Evolutionary conservation across 2,329 filamentous ascomycete genomes (phyloP).

Genomic region (Cryphonectria carpinicola): DNA sequence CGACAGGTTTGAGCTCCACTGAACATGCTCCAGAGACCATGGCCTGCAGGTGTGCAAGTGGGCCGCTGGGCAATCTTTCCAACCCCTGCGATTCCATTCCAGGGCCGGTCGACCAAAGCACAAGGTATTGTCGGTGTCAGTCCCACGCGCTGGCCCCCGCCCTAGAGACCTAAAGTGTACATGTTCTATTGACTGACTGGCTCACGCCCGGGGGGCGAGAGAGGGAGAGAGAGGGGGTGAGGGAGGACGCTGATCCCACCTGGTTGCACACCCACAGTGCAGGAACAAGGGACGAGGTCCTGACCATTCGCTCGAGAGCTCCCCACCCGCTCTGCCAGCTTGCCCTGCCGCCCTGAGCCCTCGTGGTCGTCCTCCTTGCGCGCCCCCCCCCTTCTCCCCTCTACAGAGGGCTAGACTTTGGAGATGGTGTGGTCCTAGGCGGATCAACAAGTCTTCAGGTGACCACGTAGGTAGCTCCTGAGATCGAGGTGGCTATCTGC

Average conservation of each 20-base stretch:
- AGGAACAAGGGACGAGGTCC: conserved; percentile 13
- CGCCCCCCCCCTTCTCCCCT: not conserved
- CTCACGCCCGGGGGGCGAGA: not conserved
- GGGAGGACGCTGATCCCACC: not conserved
- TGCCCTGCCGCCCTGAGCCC: conserved; percentile 15
- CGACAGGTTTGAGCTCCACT: not conserved
- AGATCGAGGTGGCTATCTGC: not conserved
- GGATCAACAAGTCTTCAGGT: conserved; percentile 11
- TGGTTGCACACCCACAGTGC: conserved; percentile 12
- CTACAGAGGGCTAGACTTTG: conserved; percentile 7
- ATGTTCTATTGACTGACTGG: not conserved
- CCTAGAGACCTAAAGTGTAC: not conserved
- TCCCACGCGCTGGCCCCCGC: not conserved
- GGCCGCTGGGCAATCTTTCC: not conserved
- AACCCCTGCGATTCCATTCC: not conserved
- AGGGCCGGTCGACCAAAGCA: not conserved
- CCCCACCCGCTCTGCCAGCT: conserved; percentile 14
- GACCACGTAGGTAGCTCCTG: conserved; percentile 17
- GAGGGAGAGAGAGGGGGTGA: not conserved
- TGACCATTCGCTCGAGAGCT: conserved; percentile 1
- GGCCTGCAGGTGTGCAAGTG: not conserved
- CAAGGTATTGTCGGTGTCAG: not conserved
- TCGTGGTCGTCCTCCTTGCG: conserved; percentile 10
- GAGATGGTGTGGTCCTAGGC: conserved; percentile 7
- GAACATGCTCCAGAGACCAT: conserved; percentile 2